phyloP scores from a whole-genome alignment of 2,329 filamentous ascomycete genomes.

The Talaromyces funiculosus region DNA sequence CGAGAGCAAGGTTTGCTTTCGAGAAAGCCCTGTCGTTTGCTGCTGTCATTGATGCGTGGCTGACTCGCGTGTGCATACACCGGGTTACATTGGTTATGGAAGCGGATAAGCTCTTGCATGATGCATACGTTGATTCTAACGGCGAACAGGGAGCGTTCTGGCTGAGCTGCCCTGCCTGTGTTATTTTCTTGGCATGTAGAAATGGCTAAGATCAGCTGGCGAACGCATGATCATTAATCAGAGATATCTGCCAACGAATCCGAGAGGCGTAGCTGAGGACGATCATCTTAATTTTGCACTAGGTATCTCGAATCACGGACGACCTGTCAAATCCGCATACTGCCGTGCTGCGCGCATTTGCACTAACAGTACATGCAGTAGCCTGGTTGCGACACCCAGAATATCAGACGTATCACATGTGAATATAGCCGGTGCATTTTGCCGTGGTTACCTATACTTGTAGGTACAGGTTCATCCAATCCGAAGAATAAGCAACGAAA shows the following conservation, averaged over 20 bases:
- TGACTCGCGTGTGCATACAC: slow-evolving; percentile 1
- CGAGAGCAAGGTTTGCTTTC: background rate
- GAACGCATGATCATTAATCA: background rate
- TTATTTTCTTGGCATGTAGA: background rate
- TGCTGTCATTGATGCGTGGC: background rate
- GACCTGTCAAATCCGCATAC: background rate
- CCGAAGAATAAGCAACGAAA: background rate
- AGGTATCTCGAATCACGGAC: background rate
- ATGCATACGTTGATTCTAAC: slow-evolving; percentile 2
- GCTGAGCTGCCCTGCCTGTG: background rate
- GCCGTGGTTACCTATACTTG: background rate
- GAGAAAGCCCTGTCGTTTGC: background rate
- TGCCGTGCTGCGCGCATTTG: background rate
- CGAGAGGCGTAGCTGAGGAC: background rate
- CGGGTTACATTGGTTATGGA: background rate
- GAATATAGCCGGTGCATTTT: background rate
- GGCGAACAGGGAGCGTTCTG: background rate
- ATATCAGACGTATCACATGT: background rate
- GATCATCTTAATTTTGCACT: background rate
- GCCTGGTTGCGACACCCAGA: background rate
- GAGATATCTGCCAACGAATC: slow-evolving; percentile 3
- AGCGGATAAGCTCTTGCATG: background rate
- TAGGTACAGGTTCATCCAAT: background rate
- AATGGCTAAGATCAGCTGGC: background rate
- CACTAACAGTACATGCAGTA: background rate